Evolutionary conservation across 257 asterid genomes (phyloP), one percentile per base, ranked within the genome.

Genomic region (Avicennia marina): DNA sequence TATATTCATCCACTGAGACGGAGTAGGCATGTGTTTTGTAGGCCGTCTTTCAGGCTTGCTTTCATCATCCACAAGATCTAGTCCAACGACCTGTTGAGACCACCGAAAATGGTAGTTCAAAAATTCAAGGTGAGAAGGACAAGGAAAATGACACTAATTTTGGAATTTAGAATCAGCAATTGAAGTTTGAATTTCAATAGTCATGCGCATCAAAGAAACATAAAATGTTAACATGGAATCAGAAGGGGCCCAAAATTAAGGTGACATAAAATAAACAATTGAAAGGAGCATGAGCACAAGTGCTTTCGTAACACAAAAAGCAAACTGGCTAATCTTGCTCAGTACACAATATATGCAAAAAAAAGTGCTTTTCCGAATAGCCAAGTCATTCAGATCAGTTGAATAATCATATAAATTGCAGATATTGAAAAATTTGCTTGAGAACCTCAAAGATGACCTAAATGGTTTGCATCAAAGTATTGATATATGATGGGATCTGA

Each of bases 11-110:
- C 98, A 91, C 58, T 91, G 89, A 66, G 75, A 81, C 0, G 98
- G 98, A 6, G 95, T 88, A 51, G 95, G 98, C 98, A 91, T 91
- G 81, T 91, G 98, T 70, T 91, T 91, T 40, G 96, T 91, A 39
- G 98, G 98, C 65, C 96, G 81, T 65, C 98, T 78, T 74, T 91
- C 98, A 63, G 98, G 98, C 76, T 91, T 91, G 82, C 90, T 91
- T 79, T 91, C 98, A 34, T 91, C 98, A 65, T 91, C 98, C 78
- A 91, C 98, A 71, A 88, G 90, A 80, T 91, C 98, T 76, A 91
- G 78, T 48, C 98, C 98, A 56, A 91, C 98, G 33, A 91, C 98
- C 98, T 91, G 82, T 58, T 45, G 20, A 62, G 38, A 48, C 55
- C 54, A n/a, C 64, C 39, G 53, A 39, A 59, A 58, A 26, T 34